phyloP scores from a whole-genome alignment of 2,329 filamentous ascomycete species.

The Blastomyces parvus region DNA sequence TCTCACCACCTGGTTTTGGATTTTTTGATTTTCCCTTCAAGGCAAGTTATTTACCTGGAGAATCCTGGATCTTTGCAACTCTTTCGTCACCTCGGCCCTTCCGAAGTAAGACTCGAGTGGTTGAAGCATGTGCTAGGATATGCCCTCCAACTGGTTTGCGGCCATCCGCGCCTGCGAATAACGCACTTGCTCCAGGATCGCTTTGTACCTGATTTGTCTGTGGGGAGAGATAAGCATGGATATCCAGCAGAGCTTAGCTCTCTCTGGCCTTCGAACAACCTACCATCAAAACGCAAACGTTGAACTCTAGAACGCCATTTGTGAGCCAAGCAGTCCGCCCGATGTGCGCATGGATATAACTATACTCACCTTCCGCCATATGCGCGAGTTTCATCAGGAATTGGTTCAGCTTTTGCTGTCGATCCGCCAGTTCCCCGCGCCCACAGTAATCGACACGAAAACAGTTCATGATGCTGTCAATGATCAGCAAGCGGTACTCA shows the following conservation, averaged over 20 bases:
- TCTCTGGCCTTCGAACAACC: constrained; percentile 8
- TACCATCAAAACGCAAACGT: constrained; percentile 55
- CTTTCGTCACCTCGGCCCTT: constrained; percentile 62
- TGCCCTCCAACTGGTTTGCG: constrained; percentile 59
- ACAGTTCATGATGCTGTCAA: constrained; percentile 62
- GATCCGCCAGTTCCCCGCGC: constrained; percentile 57
- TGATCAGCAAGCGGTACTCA: constrained; percentile 56
- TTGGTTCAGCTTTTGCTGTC: constrained; percentile 58
- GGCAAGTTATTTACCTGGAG: constrained; percentile 42
- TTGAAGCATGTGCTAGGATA: constrained; percentile 59
- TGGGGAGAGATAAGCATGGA: constrained; percentile 5
- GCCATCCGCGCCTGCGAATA: constrained; percentile 59
- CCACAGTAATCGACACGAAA: constrained; percentile 60
- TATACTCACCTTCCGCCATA: constrained; percentile 49
- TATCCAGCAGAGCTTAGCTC: neutral
- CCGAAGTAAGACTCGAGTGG: constrained; percentile 55
- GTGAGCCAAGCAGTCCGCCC: constrained; percentile 9
- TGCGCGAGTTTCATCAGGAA: constrained; percentile 55
- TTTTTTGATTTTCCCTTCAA: neutral
- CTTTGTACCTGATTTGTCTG: constrained; percentile 64
- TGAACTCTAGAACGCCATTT: constrained; percentile 47
- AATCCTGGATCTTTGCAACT: constrained; percentile 60
- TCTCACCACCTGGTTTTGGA: neutral
- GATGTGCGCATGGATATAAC: neutral
- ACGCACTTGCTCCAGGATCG: constrained; percentile 57